Evolutionary conservation across 805 yeast genomes (phyloP).

Genomic region (Vanderwaltozyma yarrowii): DNA sequence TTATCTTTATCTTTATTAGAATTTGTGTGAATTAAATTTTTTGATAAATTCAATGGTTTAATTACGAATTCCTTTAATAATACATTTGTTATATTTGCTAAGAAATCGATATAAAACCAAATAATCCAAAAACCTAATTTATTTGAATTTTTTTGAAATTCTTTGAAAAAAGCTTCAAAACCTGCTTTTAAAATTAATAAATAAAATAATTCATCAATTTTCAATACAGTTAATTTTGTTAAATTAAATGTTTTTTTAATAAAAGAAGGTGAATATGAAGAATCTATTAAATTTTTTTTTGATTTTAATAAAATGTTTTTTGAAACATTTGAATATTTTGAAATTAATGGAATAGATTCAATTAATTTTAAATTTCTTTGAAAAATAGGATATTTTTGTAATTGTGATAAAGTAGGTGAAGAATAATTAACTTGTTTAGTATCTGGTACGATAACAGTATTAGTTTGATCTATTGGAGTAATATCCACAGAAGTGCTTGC

Average conservation of each 20-base stretch:
- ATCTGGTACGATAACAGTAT: too few species aligned
- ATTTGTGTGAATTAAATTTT: background rate
- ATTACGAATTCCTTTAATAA: slow-evolving; percentile 19
- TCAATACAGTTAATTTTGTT: slow-evolving; percentile 2
- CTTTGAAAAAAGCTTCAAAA: slow-evolving; percentile 14
- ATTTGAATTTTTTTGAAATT: slow-evolving; percentile 3
- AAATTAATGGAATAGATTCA: background rate
- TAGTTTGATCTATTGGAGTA: too few species aligned
- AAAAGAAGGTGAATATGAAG: slow-evolving; percentile 9
- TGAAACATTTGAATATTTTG: background rate
- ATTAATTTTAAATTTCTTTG: background rate
- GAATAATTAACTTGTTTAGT: too few species aligned
- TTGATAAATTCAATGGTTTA: slow-evolving; percentile 12
- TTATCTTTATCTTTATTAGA: background rate
- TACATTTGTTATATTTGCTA: slow-evolving; percentile 21
- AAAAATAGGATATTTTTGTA: background rate
- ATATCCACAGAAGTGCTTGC: too few species aligned
- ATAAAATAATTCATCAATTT: slow-evolving; percentile 18
- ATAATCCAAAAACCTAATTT: slow-evolving; percentile 22
- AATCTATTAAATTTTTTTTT: slow-evolving; percentile 5
- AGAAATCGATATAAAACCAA: slow-evolving; percentile 20
- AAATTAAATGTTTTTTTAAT: slow-evolving; percentile 10
- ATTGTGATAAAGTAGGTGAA: background rate
- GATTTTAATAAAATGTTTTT: too few species aligned
- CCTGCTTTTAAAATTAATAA: slow-evolving; percentile 21